Evolutionary conservation across 2,329 filamentous ascomycete species (phyloP).

Genomic region (Chaetomium sp.): DNA sequence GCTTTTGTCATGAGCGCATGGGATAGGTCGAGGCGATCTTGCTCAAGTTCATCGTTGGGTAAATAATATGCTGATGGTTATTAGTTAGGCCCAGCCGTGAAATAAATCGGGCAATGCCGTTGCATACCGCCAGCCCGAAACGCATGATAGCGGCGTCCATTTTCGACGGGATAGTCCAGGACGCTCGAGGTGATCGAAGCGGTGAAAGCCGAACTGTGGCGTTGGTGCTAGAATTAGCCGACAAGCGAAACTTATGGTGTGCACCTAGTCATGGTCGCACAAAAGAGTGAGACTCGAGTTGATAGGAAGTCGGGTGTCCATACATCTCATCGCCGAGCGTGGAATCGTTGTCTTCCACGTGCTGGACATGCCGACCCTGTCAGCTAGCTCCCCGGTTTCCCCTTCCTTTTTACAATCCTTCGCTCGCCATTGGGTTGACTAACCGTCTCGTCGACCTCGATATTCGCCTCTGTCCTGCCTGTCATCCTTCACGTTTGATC

Average conservation of each 20-base stretch:
- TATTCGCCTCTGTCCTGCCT: neutral
- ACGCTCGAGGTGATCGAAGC: constrained; percentile 27
- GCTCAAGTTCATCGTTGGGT: constrained; percentile 31
- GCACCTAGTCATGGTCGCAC: neutral
- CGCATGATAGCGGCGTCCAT: constrained; percentile 31
- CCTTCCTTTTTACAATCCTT: neutral
- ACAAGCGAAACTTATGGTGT: too few species aligned
- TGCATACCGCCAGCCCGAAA: constrained; percentile 28
- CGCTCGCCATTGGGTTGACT: neutral
- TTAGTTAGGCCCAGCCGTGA: neutral
- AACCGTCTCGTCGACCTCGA: constrained; percentile 2
- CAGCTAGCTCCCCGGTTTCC: too few species aligned
- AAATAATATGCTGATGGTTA: constrained; percentile 15
- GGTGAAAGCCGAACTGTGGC: constrained; percentile 19
- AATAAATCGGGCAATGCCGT: neutral
- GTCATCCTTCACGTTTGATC: neutral
- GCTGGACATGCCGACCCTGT: neutral
- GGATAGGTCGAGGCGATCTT: constrained; percentile 27
- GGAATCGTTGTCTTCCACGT: neutral
- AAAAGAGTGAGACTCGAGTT: too few species aligned
- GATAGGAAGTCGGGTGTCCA: neutral
- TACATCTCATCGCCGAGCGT: neutral
- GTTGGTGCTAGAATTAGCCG: too few species aligned
- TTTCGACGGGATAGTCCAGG: constrained; percentile 26
- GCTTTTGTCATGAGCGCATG: constrained; percentile 15